Conservation (phyloP, 73 alveolate genomes). For the Paraurostyla sp. region DNA sequence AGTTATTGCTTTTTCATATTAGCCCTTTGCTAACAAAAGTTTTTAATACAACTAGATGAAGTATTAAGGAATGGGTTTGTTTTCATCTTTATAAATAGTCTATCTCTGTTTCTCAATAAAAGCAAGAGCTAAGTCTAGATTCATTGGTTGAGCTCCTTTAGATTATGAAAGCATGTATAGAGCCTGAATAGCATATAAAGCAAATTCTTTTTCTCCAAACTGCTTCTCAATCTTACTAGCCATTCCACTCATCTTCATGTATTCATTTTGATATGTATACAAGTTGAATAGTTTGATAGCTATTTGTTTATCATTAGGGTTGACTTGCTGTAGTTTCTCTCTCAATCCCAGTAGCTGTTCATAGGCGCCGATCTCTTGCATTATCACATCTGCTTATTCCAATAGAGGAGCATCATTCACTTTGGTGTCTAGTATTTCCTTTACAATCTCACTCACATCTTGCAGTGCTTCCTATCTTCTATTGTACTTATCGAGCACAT, state of each 20-base stretch:
- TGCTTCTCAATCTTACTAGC: constrained; percentile 36
- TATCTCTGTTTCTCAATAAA: constrained; percentile 30
- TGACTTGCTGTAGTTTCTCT: constrained; percentile 29
- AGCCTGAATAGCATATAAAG: not conserved
- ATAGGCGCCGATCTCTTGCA: constrained; percentile 21
- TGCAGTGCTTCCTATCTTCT: constrained; percentile 11
- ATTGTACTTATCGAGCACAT: constrained; percentile 39
- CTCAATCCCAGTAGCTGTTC: constrained; percentile 17
- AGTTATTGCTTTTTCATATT: constrained; percentile 25
- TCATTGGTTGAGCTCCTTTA: constrained; percentile 24
- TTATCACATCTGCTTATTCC: constrained; percentile 22
- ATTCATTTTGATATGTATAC: constrained; percentile 33
- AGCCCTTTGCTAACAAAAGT: constrained; percentile 35
- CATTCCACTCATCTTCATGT: constrained; percentile 38
- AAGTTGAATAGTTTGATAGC: constrained; percentile 20
- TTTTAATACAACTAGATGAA: not conserved
- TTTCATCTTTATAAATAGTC: constrained; percentile 8
- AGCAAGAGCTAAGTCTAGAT: constrained; percentile 33
- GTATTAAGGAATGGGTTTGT: constrained; percentile 9
- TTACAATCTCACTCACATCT: not conserved
- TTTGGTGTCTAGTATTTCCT: constrained; percentile 24
- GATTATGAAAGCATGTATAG: constrained; percentile 22
- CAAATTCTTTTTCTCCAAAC: constrained; percentile 18
- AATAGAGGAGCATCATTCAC: constrained; percentile 1
- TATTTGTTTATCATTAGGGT: constrained; percentile 39